Conservation (phyloP, 1,284 basidiomycete genomes). For the Cutaneotrichosporon sp. region DNA sequence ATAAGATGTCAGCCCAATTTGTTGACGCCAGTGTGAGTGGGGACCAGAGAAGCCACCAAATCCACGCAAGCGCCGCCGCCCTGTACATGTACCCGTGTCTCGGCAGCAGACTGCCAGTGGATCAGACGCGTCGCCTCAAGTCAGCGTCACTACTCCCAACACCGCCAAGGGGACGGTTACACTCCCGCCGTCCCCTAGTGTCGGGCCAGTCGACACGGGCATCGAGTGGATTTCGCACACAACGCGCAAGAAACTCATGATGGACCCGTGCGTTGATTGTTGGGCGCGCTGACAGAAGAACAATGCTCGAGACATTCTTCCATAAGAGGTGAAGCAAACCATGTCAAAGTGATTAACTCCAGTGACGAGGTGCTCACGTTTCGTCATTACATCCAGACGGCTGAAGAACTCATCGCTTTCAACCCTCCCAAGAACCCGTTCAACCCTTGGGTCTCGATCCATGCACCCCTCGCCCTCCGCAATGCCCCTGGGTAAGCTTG, state of each 20-base stretch:
- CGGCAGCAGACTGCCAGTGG: neutral
- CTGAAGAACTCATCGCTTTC: constrained; percentile 46
- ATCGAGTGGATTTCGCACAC: constrained; percentile 25
- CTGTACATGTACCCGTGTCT: neutral
- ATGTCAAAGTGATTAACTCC: constrained; percentile 1
- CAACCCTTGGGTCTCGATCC: constrained; percentile 47
- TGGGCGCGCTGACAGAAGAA: neutral
- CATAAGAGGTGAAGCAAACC: constrained; percentile 3
- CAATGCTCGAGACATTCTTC: constrained; percentile 14
- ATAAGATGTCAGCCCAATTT: neutral
- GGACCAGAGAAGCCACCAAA: constrained; percentile 26
- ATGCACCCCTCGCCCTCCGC: constrained; percentile 44
- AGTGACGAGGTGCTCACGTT: constrained; percentile 47
- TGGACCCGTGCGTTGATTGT: constrained; percentile 32
- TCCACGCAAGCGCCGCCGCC: constrained; percentile 19
- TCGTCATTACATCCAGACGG: constrained; percentile 42
- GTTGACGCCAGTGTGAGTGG: constrained; percentile 21
- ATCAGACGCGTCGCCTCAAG: neutral
- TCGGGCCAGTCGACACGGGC: constrained; percentile 6
- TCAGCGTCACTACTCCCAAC: neutral
- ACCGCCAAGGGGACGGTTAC: neutral
- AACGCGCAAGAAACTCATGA: constrained; percentile 28
- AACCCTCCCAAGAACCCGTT: constrained; percentile 36
- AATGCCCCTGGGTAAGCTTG: constrained; percentile 37
- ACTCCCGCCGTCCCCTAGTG: neutral